These are phyloP conservation scores for Phalaenopsis hybrid DNA, from an alignment of 116 monocot species.

Conservation along the genomic window DNA sequence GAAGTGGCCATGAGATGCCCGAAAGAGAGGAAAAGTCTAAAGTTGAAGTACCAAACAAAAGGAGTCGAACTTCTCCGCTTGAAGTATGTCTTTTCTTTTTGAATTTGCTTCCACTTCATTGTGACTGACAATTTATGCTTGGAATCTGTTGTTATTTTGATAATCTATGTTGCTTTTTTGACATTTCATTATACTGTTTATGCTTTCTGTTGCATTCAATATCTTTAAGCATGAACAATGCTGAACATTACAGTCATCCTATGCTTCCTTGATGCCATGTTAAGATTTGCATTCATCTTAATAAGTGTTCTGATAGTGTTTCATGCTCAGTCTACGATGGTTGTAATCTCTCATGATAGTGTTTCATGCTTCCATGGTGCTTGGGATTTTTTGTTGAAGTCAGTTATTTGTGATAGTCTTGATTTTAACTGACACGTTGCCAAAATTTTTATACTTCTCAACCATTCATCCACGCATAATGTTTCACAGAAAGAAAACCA, in stretches of 20 bases:
- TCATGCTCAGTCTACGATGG: neutral
- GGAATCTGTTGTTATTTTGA: neutral
- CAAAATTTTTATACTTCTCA: neutral
- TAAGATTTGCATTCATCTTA: neutral
- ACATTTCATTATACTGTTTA: neutral
- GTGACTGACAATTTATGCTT: neutral
- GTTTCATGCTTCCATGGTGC: neutral
- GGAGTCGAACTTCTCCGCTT: constrained; percentile 37
- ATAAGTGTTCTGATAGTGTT: neutral
- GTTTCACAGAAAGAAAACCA: neutral
- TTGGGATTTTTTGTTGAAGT: neutral
- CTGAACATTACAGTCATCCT: neutral
- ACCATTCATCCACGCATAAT: neutral
- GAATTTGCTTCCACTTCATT: neutral
- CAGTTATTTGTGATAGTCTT: neutral
- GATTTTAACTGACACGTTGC: neutral
- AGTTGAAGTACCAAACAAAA: constrained; percentile 35
- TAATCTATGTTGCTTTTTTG: neutral
- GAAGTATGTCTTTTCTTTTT: constrained; percentile 28
- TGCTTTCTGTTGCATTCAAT: neutral
- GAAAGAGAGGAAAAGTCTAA: constrained; percentile 48
- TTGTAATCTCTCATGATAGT: neutral
- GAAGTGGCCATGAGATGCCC: constrained; percentile 22
- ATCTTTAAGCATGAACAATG: neutral
- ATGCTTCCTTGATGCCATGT: neutral